Percentiles rank a stretch among this genome's conserved stretches.
phyloP scores from a whole-genome alignment of 306 rosid genomes.

The Mimosa bimucronata region DNA sequence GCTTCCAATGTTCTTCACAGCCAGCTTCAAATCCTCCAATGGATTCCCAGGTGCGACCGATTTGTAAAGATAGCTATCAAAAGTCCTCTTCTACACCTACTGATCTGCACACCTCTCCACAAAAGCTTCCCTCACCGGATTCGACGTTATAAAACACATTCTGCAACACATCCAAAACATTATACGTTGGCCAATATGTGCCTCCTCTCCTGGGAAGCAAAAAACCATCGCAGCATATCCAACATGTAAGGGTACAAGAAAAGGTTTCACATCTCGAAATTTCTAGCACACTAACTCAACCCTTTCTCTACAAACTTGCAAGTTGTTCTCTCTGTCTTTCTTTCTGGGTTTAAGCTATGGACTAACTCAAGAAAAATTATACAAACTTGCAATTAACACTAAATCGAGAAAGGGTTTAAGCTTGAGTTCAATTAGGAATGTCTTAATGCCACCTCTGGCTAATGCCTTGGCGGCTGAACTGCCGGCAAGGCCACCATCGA shows the following conservation, averaged over 20 bases:
- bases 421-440: conserved; percentile 84
- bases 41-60: conserved; percentile 94
- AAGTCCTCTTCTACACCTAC: conserved; percentile 99
- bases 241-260: not conserved
- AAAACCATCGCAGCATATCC: conserved; percentile 25
- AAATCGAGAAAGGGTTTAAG: conserved; percentile 41
- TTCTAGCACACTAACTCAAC: not conserved
- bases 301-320: not conserved
- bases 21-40: conserved; percentile 86
- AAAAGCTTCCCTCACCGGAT: conserved; percentile 95
- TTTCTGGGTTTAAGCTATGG: not conserved
- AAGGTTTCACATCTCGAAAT: conserved; percentile 11
- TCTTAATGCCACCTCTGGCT: conserved; percentile 80
- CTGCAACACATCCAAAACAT: conserved; percentile 94
- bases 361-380: too few relatives aligned
- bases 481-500: conserved; percentile 89
- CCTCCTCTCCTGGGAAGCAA: conserved; percentile 80
- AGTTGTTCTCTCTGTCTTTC: too few relatives aligned
- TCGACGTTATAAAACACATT: conserved; percentile 94
- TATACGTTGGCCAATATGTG: conserved; percentile 98
- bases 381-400: conserved; percentile 2
- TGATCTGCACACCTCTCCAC: conserved; percentile 98
- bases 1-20: conserved; percentile 92
- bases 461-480: conserved; percentile 86
- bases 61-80: conserved; percentile 92